A percentile compares a stretch with the other conserved stretches of the same genome.
These are phyloP conservation scores for Parafenestella ontariensis DNA, from an alignment of 2,329 filamentous ascomycete genomes.

Conservation along the genomic window DNA sequence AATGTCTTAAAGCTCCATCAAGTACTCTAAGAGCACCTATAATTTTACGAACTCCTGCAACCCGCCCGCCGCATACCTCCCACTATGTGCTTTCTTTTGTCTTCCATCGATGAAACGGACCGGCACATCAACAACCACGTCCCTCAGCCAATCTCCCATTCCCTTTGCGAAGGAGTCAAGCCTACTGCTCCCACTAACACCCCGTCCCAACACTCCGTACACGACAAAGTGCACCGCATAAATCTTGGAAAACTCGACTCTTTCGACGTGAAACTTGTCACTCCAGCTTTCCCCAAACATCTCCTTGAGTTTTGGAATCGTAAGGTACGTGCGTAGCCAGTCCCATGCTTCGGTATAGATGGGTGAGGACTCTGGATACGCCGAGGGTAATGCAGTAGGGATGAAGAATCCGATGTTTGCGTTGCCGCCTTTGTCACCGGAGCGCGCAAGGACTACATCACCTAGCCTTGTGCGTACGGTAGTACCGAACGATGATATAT, in stretches of 20 bases:
- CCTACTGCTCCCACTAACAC: conserved; percentile 56
- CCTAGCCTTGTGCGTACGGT: conserved; percentile 44
- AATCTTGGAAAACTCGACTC: conserved; percentile 43
- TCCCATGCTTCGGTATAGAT: conserved; percentile 38
- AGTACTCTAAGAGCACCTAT: too few species aligned
- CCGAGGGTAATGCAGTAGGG: conserved; percentile 38
- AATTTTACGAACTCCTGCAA: too few species aligned
- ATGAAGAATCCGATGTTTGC: conserved; percentile 49
- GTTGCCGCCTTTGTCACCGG: conserved; percentile 48
- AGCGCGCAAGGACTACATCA: conserved; percentile 54
- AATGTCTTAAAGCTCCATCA: too few species aligned
- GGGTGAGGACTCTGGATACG: conserved; percentile 25
- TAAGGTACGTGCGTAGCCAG: conserved; percentile 42
- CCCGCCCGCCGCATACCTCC: conserved; percentile 7
- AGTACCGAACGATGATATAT: conserved; percentile 29
- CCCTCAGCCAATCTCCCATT: conserved; percentile 60
- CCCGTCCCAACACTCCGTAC: conserved; percentile 47
- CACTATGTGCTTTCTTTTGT: conserved; percentile 5
- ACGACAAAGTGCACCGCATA: conserved; percentile 48
- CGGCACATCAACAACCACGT: conserved; percentile 53
- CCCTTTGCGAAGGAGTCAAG: conserved; percentile 62
- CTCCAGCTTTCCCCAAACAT: conserved; percentile 39
- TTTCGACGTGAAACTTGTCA: conserved; percentile 30
- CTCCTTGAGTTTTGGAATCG: conserved; percentile 32
- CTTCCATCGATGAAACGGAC: conserved; percentile 35